These are phyloP conservation scores for Hamamelis virginiana DNA, from an alignment of 164 flowering plant genomes.

Conservation along the genomic window DNA sequence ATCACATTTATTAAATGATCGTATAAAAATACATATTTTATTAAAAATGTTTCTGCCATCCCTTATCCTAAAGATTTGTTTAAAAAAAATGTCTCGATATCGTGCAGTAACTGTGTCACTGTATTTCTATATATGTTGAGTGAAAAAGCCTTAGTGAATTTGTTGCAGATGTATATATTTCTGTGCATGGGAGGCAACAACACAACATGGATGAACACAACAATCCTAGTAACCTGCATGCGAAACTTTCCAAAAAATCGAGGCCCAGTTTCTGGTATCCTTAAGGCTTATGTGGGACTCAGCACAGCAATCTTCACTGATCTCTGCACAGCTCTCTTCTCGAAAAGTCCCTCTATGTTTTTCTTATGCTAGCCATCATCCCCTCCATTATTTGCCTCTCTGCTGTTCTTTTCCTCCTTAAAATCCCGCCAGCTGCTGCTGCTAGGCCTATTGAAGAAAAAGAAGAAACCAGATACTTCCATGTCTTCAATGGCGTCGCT, in stretches of 20 bases:
- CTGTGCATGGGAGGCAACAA: slow-evolving; percentile 94
- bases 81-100: no score
- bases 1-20: no score
- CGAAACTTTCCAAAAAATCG: slow-evolving; percentile 73
- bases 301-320: slow-evolving; percentile 94
- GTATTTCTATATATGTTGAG: no score
- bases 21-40: no score
- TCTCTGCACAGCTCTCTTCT: slow-evolving; percentile 62
- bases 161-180: slow-evolving; percentile 69
- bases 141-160: no score
- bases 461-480: slow-evolving; percentile 41
- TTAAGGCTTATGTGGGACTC: slow-evolving; percentile 80
- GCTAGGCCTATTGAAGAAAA: slow-evolving; percentile 23
- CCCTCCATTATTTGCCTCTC: slow-evolving; percentile 63
- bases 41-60: no score
- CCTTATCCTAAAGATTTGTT: no score
- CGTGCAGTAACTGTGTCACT: no score
- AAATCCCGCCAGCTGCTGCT: slow-evolving; percentile 47
- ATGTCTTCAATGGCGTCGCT: slow-evolving; percentile 44
- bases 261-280: slow-evolving; percentile 85
- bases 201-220: slow-evolving; percentile 98
- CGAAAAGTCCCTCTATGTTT: slow-evolving; percentile 52
- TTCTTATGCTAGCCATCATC: slow-evolving; percentile 62
- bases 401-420: slow-evolving; percentile 70
- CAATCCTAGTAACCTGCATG: slow-evolving; percentile 79